Conservation (phyloP, 257 asterid species). For the Phtheirospermum japonicum region DNA sequence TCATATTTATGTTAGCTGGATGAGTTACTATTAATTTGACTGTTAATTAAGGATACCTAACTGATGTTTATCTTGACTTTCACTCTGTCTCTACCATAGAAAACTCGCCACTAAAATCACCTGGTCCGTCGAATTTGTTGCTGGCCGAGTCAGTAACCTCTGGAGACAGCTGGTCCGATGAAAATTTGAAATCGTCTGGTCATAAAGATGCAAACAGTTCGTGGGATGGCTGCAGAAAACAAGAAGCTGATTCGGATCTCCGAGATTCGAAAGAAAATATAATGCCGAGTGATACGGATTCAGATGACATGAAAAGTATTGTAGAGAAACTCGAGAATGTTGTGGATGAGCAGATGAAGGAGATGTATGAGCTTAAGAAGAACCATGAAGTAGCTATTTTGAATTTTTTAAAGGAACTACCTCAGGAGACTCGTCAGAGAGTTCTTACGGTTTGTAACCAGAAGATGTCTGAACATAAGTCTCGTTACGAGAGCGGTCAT, state of each 20-base stretch:
- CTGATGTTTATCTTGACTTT: conserved; percentile 17
- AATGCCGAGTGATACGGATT: conserved; percentile 28
- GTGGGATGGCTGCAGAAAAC: conserved; percentile 21
- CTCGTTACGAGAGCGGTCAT: conserved; percentile 26
- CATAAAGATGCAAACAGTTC: conserved; percentile 38
- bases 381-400: conserved; percentile 65
- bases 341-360: conserved; percentile 57
- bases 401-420: conserved; percentile 54
- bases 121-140: conserved; percentile 40
- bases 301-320: conserved; percentile 35
- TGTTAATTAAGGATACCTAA: too few species aligned
- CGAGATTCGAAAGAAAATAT: conserved; percentile 33
- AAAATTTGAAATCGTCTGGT: conserved; percentile 45
- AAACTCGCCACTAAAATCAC: conserved; percentile 56
- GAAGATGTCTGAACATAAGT: conserved; percentile 38
- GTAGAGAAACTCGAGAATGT: conserved; percentile 60
- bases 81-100: conserved; percentile 26
- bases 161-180: conserved; percentile 65
- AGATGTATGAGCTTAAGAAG: conserved; percentile 61
- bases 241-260: conserved; percentile 26
- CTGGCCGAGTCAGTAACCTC: conserved; percentile 46
- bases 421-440: conserved; percentile 48
- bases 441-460: conserved; percentile 47
- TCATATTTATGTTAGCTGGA: conserved; percentile 16
- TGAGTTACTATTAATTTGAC: too few species aligned